Percentiles rank a stretch among this genome's conserved stretches.
These are phyloP conservation scores for Ogataea thermomethanolica DNA, from an alignment of 805 yeast genomes.

Conservation along the genomic window DNA sequence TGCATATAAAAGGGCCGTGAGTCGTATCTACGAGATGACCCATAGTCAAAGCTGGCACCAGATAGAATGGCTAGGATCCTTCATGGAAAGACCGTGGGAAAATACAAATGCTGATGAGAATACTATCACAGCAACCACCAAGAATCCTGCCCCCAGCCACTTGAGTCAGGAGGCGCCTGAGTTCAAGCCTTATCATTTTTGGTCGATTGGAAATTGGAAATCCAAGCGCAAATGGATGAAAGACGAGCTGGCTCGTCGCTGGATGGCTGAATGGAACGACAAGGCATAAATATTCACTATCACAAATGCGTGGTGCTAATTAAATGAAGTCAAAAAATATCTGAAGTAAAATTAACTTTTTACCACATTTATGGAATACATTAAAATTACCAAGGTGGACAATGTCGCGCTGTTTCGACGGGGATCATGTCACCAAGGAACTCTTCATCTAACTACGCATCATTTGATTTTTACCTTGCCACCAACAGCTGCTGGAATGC, in stretches of 20 bases:
- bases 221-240: conserved; percentile 43
- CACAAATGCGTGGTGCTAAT: background rate
- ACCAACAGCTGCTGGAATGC: conserved; percentile 23
- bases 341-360: background rate
- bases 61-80: conserved; percentile 51
- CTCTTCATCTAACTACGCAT: conserved; percentile 68
- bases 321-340: background rate
- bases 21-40: conserved; percentile 47
- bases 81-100: conserved; percentile 59
- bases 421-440: conserved; percentile 54
- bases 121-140: background rate
- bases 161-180: conserved; percentile 34
- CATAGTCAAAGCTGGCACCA: conserved; percentile 43
- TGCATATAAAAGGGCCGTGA: conserved; percentile 69
- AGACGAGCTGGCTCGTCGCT: conserved; percentile 52
- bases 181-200: conserved; percentile 49
- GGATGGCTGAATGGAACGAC: conserved; percentile 38
- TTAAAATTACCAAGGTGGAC: conserved; percentile 49
- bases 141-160: conserved; percentile 5
- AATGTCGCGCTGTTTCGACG: conserved; percentile 50
- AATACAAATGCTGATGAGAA: background rate
- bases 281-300: too few relatives aligned
- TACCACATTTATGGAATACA: conserved; percentile 45
- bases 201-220: conserved; percentile 69
- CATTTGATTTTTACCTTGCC: conserved; percentile 61